These are phyloP conservation scores for Ploettnerulaceae sp. DNA, from an alignment of 2,329 filamentous ascomycete genomes.

Conservation along the genomic window DNA sequence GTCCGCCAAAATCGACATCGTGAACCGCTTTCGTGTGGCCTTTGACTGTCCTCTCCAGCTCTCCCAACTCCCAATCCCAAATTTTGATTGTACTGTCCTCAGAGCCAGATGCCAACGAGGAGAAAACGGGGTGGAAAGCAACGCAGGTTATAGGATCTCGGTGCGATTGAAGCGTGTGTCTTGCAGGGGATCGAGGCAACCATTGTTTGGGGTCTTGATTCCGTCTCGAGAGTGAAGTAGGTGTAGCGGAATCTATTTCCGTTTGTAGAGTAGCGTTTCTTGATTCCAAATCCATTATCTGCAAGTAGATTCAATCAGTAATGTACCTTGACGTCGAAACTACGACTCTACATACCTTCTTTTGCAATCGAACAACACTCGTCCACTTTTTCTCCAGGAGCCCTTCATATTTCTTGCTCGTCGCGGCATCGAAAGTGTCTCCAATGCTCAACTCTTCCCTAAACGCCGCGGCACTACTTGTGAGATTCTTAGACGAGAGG, in stretches of 20 bases:
- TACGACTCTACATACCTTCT: conserved; percentile 60
- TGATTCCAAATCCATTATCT: conserved; percentile 93
- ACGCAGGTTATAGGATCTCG: conserved; percentile 77
- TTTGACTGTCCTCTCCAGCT: conserved; percentile 85
- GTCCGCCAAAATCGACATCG: conserved; percentile 87
- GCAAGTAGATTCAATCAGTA: conserved; percentile 13
- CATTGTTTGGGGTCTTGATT: conserved; percentile 82
- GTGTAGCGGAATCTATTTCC: conserved; percentile 81
- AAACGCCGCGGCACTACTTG: conserved; percentile 64
- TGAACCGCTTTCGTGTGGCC: conserved; percentile 85
- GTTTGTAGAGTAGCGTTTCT: conserved; percentile 67
- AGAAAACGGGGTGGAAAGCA: conserved; percentile 89
- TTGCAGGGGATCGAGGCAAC: conserved; percentile 78
- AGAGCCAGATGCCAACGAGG: conserved; percentile 81
- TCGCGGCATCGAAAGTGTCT: conserved; percentile 67
- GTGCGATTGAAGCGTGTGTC: conserved; percentile 80
- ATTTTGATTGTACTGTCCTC: conserved; percentile 95
- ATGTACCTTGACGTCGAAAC: conserved; percentile 1
- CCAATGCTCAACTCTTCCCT: conserved; percentile 72
- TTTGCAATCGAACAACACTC: conserved; percentile 87
- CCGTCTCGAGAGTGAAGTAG: conserved; percentile 64
- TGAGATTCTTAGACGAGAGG: conserved; percentile 66
- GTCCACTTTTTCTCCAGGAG: conserved; percentile 98
- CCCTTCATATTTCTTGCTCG: conserved; percentile 89
- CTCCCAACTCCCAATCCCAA: conserved; percentile 94